Percentiles rank a stretch among this genome's conserved stretches.
These are phyloP conservation scores for Neurospora terricola DNA, from an alignment of 495 filamentous ascomycete genomes.

Conservation along the genomic window DNA sequence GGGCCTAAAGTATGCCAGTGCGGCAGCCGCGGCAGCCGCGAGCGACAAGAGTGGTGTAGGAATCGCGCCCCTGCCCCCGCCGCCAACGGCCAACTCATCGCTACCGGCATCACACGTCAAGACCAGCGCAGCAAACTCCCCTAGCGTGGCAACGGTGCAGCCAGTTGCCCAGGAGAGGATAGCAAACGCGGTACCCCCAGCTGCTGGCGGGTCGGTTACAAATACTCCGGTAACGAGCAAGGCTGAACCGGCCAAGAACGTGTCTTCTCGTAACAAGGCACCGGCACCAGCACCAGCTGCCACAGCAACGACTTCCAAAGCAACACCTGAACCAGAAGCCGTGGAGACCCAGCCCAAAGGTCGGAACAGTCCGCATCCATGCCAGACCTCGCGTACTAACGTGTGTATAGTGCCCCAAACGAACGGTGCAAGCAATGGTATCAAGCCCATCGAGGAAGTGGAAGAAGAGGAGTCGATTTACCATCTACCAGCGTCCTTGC, in stretches of 20 bases:
- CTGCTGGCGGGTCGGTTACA: constrained; percentile 15
- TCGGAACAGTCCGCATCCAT: background rate
- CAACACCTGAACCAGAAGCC: constrained; percentile 16
- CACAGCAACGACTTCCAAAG: constrained; percentile 25
- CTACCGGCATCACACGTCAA: constrained; percentile 33
- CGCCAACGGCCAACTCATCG: constrained; percentile 50
- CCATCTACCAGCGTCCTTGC: constrained; percentile 82
- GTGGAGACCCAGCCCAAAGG: constrained; percentile 7
- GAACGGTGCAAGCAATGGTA: constrained; percentile 46
- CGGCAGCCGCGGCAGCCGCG: constrained; percentile 87
- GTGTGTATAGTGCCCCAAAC: constrained; percentile 28
- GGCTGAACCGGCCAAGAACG: constrained; percentile 8
- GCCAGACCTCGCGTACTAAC: constrained; percentile 13
- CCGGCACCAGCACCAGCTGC: constrained; percentile 17
- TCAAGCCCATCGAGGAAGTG: constrained; percentile 34
- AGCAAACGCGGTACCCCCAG: constrained; percentile 9
- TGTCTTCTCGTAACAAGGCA: constrained; percentile 30
- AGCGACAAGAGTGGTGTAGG: constrained; percentile 91
- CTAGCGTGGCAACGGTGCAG: constrained; percentile 29
- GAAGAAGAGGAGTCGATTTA: constrained; percentile 78
- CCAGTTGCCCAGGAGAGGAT: constrained; percentile 30
- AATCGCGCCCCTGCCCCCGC: constrained; percentile 85
- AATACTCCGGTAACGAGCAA: constrained; percentile 7
- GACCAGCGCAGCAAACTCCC: constrained; percentile 37
- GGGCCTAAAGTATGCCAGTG: constrained; percentile 91